These are phyloP conservation scores for Paramyrothecium roridum DNA, from an alignment of 2,329 filamentous ascomycete species.

Conservation along the genomic window DNA sequence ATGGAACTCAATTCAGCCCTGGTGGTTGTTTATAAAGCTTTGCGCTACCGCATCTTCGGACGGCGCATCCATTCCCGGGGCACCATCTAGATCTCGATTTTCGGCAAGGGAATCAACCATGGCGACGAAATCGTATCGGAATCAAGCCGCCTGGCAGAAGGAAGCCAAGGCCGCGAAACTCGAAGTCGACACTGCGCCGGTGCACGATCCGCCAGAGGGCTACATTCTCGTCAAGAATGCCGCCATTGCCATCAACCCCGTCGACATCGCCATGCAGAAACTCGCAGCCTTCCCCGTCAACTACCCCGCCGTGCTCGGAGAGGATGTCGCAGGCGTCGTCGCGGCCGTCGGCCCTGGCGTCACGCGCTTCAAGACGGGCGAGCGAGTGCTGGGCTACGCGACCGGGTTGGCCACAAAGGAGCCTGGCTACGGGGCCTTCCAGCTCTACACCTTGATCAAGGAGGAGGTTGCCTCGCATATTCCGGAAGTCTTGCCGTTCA, in stretches of 20 bases:
- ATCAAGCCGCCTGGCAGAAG: conserved; percentile 16
- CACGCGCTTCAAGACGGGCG: conserved; percentile 13
- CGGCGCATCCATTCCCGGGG: too few species aligned
- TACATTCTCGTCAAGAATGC: conserved; percentile 23
- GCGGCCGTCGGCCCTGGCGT: conserved; percentile 21
- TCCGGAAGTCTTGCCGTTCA: conserved; percentile 11
- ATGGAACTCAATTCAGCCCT: too few species aligned
- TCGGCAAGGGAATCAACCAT: background rate
- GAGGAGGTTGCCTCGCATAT: conserved; percentile 12
- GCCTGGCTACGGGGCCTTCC: conserved; percentile 11
- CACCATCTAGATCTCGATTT: too few species aligned
- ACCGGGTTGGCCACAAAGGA: conserved; percentile 27
- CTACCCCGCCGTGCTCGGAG: conserved; percentile 27
- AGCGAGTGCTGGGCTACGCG: conserved; percentile 17
- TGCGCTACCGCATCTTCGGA: too few species aligned
- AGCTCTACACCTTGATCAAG: conserved; percentile 11
- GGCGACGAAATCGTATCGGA: background rate
- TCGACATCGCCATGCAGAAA: conserved; percentile 20
- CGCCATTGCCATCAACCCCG: conserved; percentile 27
- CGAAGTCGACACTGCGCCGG: background rate
- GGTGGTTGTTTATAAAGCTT: too few species aligned
- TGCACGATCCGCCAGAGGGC: background rate
- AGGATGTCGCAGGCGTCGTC: conserved; percentile 28
- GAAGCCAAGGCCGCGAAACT: conserved; percentile 3
- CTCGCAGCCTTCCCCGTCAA: conserved; percentile 12